Evolutionary conservation across 2,329 filamentous ascomycete genomes (phyloP).

Genomic region (Pseudogymnoascus sp.): DNA sequence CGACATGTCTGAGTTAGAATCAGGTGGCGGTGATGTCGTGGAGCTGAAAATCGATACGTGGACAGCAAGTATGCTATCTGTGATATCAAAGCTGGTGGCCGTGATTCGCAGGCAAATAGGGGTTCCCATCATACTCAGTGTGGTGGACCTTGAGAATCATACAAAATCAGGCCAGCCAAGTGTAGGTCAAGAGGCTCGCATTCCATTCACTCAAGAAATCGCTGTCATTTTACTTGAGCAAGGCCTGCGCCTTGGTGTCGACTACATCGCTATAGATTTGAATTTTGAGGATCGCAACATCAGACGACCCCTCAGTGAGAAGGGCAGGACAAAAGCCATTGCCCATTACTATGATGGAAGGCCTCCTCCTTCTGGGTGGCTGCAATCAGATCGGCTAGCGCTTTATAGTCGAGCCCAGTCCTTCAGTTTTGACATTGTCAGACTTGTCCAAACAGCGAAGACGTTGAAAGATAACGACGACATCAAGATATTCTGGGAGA

Average conservation of each 20-base stretch:
- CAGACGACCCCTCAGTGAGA: slow-evolving; percentile 37
- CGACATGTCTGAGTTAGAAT: slow-evolving; percentile 45
- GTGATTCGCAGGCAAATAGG: slow-evolving; percentile 49
- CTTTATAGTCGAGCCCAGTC: slow-evolving; percentile 43
- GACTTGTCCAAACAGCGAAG: slow-evolving; percentile 44
- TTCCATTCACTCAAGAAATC: slow-evolving; percentile 19
- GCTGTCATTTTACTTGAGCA: slow-evolving; percentile 55
- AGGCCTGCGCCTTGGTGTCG: slow-evolving; percentile 58
- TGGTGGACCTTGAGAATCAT: slow-evolving; percentile 38
- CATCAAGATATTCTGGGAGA: slow-evolving; percentile 22
- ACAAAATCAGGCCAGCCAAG: neutral
- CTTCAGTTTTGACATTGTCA: slow-evolving; percentile 50
- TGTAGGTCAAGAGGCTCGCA: neutral
- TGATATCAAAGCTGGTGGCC: slow-evolving; percentile 49
- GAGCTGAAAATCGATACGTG: slow-evolving; percentile 55
- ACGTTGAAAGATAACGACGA: slow-evolving; percentile 44
- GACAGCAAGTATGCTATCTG: slow-evolving; percentile 41
- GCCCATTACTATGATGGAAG: slow-evolving; percentile 38
- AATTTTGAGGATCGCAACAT: slow-evolving; percentile 41
- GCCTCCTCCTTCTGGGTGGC: slow-evolving; percentile 37
- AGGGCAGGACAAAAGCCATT: slow-evolving; percentile 47
- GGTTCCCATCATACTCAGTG: slow-evolving; percentile 50
- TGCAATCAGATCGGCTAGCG: slow-evolving; percentile 39
- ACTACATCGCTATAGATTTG: slow-evolving; percentile 58
- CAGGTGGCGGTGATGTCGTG: slow-evolving; percentile 50